A percentile compares a stretch with the other conserved stretches of the same genome.
phyloP scores from a whole-genome alignment of 208 protist species.

The Endotrypanum monterogeii region DNA sequence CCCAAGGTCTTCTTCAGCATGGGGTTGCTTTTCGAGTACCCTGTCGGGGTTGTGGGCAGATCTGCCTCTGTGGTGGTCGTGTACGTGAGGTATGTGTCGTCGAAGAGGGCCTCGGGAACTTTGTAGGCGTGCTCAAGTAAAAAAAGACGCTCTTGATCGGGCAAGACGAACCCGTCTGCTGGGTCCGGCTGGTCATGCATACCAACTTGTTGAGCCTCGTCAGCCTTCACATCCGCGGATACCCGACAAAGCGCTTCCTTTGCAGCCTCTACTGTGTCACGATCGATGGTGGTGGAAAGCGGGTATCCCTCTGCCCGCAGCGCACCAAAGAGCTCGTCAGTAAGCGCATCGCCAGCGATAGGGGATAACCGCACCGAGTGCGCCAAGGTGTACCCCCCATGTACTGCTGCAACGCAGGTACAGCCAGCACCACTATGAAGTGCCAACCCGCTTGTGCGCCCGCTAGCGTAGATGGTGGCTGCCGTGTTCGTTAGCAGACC shows the following conservation, averaged over 20 bases:
- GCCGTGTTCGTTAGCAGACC: conserved; percentile 94
- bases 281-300: conserved; percentile 86
- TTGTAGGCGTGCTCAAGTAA: conserved; percentile 78
- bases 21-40: conserved; percentile 46
- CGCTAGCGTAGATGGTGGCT: conserved; percentile 97
- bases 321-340: conserved; percentile 63
- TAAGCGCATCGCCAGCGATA: conserved; percentile 82
- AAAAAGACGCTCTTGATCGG: conserved; percentile 89
- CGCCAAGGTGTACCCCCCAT: conserved; percentile 93
- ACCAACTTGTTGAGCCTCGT: conserved; percentile 7
- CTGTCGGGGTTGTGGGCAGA: conserved; percentile 40
- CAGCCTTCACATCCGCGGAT: conserved; percentile 36
- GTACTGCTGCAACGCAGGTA: conserved; percentile 98
- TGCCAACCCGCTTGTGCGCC: conserved; percentile 97
- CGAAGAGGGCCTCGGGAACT: conserved; percentile 89
- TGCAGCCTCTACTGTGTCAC: conserved; percentile 60
- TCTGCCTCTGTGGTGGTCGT: conserved; percentile 33
- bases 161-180: conserved; percentile 66
- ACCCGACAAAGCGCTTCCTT: conserved; percentile 88
- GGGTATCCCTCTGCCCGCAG: conserved; percentile 83
- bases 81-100: conserved; percentile 39
- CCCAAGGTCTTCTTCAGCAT: conserved; percentile 7
- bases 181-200: conserved; percentile 6
- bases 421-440: conserved; percentile 99
- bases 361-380: conserved; percentile 60